Conservation (phyloP, 352 stramenopile species). For the Chrysophaeum taylorii region DNA sequence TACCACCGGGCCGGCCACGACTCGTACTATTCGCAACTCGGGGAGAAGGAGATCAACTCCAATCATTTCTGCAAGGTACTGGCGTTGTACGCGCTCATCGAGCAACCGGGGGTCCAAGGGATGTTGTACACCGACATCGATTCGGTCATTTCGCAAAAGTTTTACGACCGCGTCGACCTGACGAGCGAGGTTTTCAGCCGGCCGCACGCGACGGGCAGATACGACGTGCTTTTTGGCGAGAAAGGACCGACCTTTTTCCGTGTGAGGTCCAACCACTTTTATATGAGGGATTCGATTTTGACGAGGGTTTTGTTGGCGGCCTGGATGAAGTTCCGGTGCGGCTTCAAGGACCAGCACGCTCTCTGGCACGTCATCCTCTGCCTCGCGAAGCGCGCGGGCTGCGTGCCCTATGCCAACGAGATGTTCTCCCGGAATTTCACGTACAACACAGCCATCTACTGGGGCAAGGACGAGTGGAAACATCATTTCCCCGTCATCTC, state of each 20-base stretch:
- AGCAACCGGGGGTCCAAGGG: not conserved
- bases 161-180: no score
- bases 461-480: not conserved
- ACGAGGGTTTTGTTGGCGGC: not conserved
- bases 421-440: not conserved
- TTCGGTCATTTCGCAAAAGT: no score
- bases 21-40: no score
- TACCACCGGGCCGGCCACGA: no score
- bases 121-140: not conserved
- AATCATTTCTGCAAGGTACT: constrained; percentile 5
- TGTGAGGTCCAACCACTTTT: no score
- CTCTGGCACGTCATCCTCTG: constrained; percentile 5
- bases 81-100: not conserved
- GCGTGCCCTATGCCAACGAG: not conserved
- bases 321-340: not conserved
- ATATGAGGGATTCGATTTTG: no score
- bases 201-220: no score
- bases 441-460: not conserved
- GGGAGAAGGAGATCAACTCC: no score
- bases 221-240: no score
- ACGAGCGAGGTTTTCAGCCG: no score
- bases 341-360: constrained; percentile 7
- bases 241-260: no score
- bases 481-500: no score
- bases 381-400: not conserved